A percentile compares a stretch with the other conserved stretches of the same genome.
Conservation (phyloP, 2,329 filamentous ascomycete species). For the Paecilomyces variotii region DNA sequence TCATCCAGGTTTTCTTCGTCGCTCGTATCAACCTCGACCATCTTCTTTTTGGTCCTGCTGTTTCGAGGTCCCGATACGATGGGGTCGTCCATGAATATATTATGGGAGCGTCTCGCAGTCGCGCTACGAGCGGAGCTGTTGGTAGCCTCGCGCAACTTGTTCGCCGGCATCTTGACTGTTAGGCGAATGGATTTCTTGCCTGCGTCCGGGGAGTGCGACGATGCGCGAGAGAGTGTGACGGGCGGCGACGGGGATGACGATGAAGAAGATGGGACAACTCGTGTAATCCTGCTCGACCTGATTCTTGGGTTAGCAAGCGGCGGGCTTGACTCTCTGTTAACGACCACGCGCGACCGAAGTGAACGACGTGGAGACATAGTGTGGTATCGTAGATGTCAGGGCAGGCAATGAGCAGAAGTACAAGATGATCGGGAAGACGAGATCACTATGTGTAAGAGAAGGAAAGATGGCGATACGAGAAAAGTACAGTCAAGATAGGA, state of each 20-base stretch:
- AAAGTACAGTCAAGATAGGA: background rate
- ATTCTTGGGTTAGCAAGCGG: constrained; percentile 26
- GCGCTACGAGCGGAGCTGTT: constrained; percentile 18
- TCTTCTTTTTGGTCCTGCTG: constrained; percentile 37
- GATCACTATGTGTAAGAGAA: background rate
- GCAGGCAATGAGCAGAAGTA: constrained; percentile 1
- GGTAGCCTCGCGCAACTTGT: constrained; percentile 42
- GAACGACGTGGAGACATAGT: constrained; percentile 32
- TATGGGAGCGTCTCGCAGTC: constrained; percentile 24
- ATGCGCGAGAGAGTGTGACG: constrained; percentile 30
- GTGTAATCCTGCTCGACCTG: constrained; percentile 30
- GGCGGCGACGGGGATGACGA: constrained; percentile 8
- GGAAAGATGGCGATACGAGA: background rate
- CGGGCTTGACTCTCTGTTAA: constrained; percentile 18
- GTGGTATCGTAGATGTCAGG: constrained; percentile 3
- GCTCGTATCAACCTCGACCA: constrained; percentile 37
- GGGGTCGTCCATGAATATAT: constrained; percentile 39
- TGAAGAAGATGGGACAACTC: constrained; percentile 18
- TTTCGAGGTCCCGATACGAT: constrained; percentile 39
- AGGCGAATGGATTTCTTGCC: constrained; percentile 36
- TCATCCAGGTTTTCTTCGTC: constrained; percentile 42
- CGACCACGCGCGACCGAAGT: constrained; percentile 26
- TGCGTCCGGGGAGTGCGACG: constrained; percentile 27
- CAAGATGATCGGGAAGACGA: constrained; percentile 1
- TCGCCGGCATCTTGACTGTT: constrained; percentile 43